These are phyloP conservation scores for Lepidium africanum DNA, from an alignment of 345 rosid species.

Conservation along the genomic window DNA sequence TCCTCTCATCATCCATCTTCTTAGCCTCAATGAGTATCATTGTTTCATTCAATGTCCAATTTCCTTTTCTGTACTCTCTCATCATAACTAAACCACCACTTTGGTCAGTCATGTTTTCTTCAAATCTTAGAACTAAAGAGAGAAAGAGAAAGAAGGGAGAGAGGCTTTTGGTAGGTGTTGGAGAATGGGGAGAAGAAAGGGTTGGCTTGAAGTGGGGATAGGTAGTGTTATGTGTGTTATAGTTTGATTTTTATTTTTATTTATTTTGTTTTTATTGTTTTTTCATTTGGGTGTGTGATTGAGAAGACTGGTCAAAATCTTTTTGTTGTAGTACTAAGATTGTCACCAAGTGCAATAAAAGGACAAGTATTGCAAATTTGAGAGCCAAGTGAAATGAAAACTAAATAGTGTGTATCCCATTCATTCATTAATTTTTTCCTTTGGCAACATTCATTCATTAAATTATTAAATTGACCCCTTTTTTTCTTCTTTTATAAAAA, in stretches of 20 bases:
- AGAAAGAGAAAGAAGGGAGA: slow-evolving; percentile 2
- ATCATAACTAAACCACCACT: slow-evolving; percentile 29
- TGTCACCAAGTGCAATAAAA: slow-evolving; percentile 37
- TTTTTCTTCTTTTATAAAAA: neutral
- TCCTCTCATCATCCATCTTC: slow-evolving; percentile 74
- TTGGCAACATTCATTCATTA: slow-evolving; percentile 17
- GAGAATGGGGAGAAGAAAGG: slow-evolving; percentile 33
- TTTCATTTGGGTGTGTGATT: slow-evolving; percentile 26
- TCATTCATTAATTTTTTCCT: slow-evolving; percentile 2
- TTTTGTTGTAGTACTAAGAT: slow-evolving; percentile 33
- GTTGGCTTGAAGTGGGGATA: slow-evolving; percentile 28
- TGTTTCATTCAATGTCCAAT: slow-evolving; percentile 77
- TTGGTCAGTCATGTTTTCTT: slow-evolving; percentile 45
- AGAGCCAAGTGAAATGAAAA: slow-evolving; percentile 24
- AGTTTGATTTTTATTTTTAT: neutral
- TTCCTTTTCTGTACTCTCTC: slow-evolving; percentile 86
- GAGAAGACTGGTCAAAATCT: slow-evolving; percentile 35
- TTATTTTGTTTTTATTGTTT: neutral
- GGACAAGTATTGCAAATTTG: slow-evolving; percentile 28
- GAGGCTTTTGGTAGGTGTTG: slow-evolving; percentile 31
- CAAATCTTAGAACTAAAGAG: slow-evolving; percentile 30
- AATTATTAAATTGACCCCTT: neutral
- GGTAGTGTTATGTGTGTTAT: slow-evolving; percentile 14
- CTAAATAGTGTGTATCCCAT: slow-evolving; percentile 10
- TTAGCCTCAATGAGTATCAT: slow-evolving; percentile 83